phyloP scores from a whole-genome alignment of 1,139 yeast species.

The Magnusiomyces clavatus region DNA sequence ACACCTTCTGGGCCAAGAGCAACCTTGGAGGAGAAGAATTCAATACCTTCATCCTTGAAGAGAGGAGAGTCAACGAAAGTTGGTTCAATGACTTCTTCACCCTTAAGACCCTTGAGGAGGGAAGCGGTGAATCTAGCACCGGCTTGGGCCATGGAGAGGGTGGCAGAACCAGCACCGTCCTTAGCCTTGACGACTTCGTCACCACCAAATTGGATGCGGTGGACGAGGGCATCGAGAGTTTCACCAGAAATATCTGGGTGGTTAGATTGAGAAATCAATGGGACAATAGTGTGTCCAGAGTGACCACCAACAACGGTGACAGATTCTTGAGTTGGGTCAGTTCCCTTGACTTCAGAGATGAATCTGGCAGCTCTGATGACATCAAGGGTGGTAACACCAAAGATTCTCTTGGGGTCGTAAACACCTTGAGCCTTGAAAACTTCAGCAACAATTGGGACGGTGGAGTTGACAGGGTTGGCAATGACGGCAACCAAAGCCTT shows the following conservation, averaged over 20 bases:
- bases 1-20: conserved; percentile 87
- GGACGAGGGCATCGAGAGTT: conserved; percentile 60
- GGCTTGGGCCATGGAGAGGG: conserved; percentile 97
- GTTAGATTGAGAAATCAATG: conserved; percentile 71
- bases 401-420: conserved; percentile 84
- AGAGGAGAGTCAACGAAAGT: conserved; percentile 64
- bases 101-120: conserved; percentile 47
- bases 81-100: conserved; percentile 48
- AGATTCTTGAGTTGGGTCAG: conserved; percentile 49
- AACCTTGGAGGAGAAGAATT: conserved; percentile 89
- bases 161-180: conserved; percentile 98
- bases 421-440: conserved; percentile 80
- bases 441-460: conserved; percentile 97
- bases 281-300: conserved; percentile 97
- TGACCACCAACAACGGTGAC: conserved; percentile 88
- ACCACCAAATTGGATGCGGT: conserved; percentile 98
- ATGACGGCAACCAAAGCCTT: conserved; percentile 81
- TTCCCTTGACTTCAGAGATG: conserved; percentile 55
- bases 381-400: conserved; percentile 97
- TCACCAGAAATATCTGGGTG: conserved; percentile 47
- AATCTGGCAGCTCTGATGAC: conserved; percentile 91
- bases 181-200: conserved; percentile 98
- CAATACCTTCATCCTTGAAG: conserved; percentile 77
- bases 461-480: conserved; percentile 97
- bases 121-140: conserved; percentile 71